Conservation (phyloP, 1,139 yeast genomes). For the Sugiyamaella grinbergsii region DNA sequence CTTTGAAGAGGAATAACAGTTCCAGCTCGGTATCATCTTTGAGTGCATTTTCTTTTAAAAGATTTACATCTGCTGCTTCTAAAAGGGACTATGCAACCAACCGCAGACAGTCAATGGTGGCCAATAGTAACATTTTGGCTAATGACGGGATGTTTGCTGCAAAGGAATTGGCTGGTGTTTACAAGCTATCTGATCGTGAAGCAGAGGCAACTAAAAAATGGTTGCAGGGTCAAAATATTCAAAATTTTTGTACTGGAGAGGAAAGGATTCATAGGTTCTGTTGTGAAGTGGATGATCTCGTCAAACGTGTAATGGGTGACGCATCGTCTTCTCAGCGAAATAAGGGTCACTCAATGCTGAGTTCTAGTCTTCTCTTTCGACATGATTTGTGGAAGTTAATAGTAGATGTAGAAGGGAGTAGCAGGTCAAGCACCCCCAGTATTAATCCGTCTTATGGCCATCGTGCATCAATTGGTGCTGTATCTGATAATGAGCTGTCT, state of each 20-base stretch:
- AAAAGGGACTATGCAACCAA: slow-evolving; percentile 29
- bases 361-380: slow-evolving; percentile 34
- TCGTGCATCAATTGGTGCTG: slow-evolving; percentile 26
- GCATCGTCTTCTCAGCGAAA: slow-evolving; percentile 32
- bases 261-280: slow-evolving; percentile 43
- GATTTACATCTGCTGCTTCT: slow-evolving; percentile 32
- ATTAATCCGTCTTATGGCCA: slow-evolving; percentile 21
- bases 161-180: slow-evolving; percentile 37
- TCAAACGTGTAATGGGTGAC: slow-evolving; percentile 41
- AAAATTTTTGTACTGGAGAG: slow-evolving; percentile 43
- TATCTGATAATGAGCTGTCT: slow-evolving; percentile 22
- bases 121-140: slow-evolving; percentile 7
- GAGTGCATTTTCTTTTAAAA: slow-evolving; percentile 35
- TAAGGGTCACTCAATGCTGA: slow-evolving; percentile 36
- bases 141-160: slow-evolving; percentile 37
- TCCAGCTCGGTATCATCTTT: slow-evolving; percentile 29
- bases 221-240: slow-evolving; percentile 41
- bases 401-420: slow-evolving; percentile 35
- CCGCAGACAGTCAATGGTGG: slow-evolving; percentile 38
- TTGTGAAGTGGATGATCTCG: slow-evolving; percentile 42
- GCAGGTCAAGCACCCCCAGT: slow-evolving; percentile 29
- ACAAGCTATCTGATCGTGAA: slow-evolving; percentile 43
- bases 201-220: slow-evolving; percentile 40
- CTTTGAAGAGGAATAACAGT: slow-evolving; percentile 31
- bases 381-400: slow-evolving; percentile 37